A percentile compares a stretch with the other conserved stretches of the same genome.
Conservation (phyloP, 1,284 basidiomycete genomes). For the Jaminaea rosea region DNA sequence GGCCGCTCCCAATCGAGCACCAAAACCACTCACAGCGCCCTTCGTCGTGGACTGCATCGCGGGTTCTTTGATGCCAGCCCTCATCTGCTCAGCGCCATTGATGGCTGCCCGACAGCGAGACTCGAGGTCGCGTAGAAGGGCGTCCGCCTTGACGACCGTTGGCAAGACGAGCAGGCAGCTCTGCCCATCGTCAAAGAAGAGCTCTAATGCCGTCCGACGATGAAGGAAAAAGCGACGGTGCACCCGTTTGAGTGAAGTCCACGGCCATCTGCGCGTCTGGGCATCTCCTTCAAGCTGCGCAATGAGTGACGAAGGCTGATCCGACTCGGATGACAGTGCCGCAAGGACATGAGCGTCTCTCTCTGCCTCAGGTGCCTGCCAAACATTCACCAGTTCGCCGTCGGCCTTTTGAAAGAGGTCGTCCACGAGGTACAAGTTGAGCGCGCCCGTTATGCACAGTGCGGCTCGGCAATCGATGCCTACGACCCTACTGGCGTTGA, state of each 20-base stretch:
- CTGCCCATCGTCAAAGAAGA: conserved; percentile 46
- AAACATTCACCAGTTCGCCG: conserved; percentile 80
- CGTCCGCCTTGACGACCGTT: conserved; percentile 18
- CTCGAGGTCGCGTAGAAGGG: conserved; percentile 25
- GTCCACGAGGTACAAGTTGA: conserved; percentile 81
- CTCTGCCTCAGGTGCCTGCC: conserved; percentile 71
- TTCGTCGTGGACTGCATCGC: background rate
- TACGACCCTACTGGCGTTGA: conserved; percentile 38
- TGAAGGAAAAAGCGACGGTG: conserved; percentile 35
- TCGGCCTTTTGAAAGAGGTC: conserved; percentile 78
- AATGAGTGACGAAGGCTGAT: conserved; percentile 46
- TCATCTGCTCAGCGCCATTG: conserved; percentile 20
- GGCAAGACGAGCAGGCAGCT: conserved; percentile 42
- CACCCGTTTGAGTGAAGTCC: conserved; percentile 20
- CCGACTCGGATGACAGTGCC: conserved; percentile 56
- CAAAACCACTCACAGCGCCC: conserved; percentile 9
- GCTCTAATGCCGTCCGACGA: conserved; percentile 36
- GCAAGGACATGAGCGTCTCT: conserved; percentile 53
- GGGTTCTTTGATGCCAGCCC: conserved; percentile 21
- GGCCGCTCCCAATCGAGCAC: conserved; percentile 26
- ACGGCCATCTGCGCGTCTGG: conserved; percentile 33
- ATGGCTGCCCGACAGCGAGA: conserved; percentile 25
- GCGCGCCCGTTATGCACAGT: conserved; percentile 72
- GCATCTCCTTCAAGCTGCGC: conserved; percentile 18
- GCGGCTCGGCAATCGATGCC: conserved; percentile 57